Base-by-base conservation (phyloP, 805 yeast genomes). In the Candida oleophila region DNA sequence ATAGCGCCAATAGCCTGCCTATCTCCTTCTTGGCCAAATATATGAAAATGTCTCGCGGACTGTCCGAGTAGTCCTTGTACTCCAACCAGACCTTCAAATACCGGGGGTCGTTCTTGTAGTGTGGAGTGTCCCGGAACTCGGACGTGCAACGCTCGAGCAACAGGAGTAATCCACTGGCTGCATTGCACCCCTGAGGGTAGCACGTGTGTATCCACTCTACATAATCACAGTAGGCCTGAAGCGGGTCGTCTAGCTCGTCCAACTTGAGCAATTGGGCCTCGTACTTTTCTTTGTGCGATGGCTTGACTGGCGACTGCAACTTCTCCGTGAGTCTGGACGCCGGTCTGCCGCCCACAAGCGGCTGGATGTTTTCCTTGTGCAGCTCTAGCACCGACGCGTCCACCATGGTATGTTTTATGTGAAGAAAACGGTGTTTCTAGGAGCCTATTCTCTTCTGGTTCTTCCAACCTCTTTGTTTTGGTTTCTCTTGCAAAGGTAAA, bases 21-120 rank as follows among this genome's bases (percentile, higher is more conserved):
- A 92, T 87, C 41, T 76, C 80, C 51, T 85, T 82, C 49, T 83
- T 78, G 38, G 83, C 80, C 64, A 92, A 70, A 57, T 84, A 89
- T 4, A 79, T 72, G 61, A 85, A 90, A 2, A 87, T 72, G 45
- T 85, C 91, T 37, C 80, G 69, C 0, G 91, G 90, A 14, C 84
- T 76, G 49, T 84, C 88, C 1, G 86, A 77, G 56, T 77, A 82
- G 20, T 75, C 77, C 7, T 87, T 80, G 61, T 89, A 90, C 53
- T 81, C 82, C 35, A 91, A 64, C 97, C 99, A 92, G 1, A 90
- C 75, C 50, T 75, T 77, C 42, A 92, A 64, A 58, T 87, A 90
- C 41, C 97, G 67, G 1, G 92, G 82, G 60, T 92, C 97, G 60
- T 91, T 85, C 49, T 82, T 83, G 61, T 90, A 92, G 50, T 80